phyloP scores from a whole-genome alignment of 768 basidiomycete species.

The Leccinum uliginosum region DNA sequence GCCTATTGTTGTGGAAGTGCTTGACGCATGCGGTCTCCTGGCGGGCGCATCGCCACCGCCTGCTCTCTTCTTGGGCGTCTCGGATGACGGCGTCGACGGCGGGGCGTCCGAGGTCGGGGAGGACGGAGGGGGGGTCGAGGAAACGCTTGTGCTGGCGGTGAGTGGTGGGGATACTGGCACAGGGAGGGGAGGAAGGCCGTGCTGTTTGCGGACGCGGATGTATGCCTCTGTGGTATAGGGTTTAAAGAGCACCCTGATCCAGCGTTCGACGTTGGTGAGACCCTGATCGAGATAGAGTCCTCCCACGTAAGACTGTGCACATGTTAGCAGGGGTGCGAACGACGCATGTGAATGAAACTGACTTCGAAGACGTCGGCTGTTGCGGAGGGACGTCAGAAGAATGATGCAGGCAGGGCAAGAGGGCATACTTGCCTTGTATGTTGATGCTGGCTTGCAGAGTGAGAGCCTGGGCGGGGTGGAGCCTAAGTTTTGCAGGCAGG shows the following conservation, averaged over 20 bases:
- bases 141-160: slow-evolving; percentile 12
- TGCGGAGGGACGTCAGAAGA: slow-evolving; percentile 1
- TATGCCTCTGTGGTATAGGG: slow-evolving; percentile 67
- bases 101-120: background rate
- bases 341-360: slow-evolving; percentile 10
- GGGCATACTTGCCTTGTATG: slow-evolving; percentile 56
- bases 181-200: slow-evolving; percentile 53
- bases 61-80: background rate
- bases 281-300: slow-evolving; percentile 72
- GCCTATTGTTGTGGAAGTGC: slow-evolving; percentile 39
- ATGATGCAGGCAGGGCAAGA: slow-evolving; percentile 1
- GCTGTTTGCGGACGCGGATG: slow-evolving; percentile 55
- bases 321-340: background rate
- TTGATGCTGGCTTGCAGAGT: slow-evolving; percentile 63
- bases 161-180: slow-evolving; percentile 23
- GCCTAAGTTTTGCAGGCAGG: slow-evolving; percentile 54
- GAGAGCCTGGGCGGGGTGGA: slow-evolving; percentile 72
- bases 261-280: slow-evolving; percentile 47
- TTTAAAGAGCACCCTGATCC: slow-evolving; percentile 59
- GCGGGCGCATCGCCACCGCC: slow-evolving; percentile 12
- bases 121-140: slow-evolving; percentile 13
- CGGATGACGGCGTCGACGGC: background rate
- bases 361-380: slow-evolving; percentile 81
- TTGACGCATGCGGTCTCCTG: slow-evolving; percentile 17
- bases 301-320: slow-evolving; percentile 67